Percentiles rank a stretch among this genome's conserved stretches.
Conservation (phyloP, 2,329 filamentous ascomycete species). For the Phialophora verrucosa region DNA sequence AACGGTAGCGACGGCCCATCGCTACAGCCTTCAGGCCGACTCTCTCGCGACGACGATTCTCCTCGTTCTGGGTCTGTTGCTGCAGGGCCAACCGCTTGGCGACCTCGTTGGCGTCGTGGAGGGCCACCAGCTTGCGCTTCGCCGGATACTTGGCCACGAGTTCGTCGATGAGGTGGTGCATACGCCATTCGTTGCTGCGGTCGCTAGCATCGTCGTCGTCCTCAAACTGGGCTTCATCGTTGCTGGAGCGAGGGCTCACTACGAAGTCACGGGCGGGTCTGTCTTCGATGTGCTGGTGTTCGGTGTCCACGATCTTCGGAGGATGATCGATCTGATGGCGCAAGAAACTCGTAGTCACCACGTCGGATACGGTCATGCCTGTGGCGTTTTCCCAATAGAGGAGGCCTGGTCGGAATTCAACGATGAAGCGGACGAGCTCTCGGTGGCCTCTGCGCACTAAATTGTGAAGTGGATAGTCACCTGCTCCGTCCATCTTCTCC, state of each 20-base stretch:
- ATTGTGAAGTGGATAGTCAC: slow-evolving; percentile 52
- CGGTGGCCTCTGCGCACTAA: slow-evolving; percentile 42
- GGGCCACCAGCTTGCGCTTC: slow-evolving; percentile 55
- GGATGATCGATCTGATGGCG: slow-evolving; percentile 36
- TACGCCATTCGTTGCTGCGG: slow-evolving; percentile 24
- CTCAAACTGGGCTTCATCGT: slow-evolving; percentile 14
- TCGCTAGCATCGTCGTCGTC: slow-evolving; percentile 10
- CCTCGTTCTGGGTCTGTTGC: slow-evolving; percentile 34
- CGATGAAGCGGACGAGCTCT: slow-evolving; percentile 64
- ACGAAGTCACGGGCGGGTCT: slow-evolving; percentile 23
- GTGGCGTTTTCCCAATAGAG: slow-evolving; percentile 76
- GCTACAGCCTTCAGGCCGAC: slow-evolving; percentile 6
- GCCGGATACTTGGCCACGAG: slow-evolving; percentile 31
- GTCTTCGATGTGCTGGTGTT: slow-evolving; percentile 17
- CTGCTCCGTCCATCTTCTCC: slow-evolving; percentile 50
- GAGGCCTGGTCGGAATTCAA: slow-evolving; percentile 64
- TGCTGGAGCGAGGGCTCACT: not conserved
- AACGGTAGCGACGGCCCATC: not conserved
- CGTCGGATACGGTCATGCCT: slow-evolving; percentile 73
- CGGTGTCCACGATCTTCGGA: slow-evolving; percentile 9
- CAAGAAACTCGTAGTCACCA: slow-evolving; percentile 62
- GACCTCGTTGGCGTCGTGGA: slow-evolving; percentile 67
- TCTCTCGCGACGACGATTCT: slow-evolving; percentile 25
- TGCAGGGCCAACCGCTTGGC: slow-evolving; percentile 55
- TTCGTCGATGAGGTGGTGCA: slow-evolving; percentile 31